Evolutionary conservation across 371 early-diverging fungal species (phyloP), one percentile per base, ranked within the genome.

Genomic region (Furculomyces boomerangus): DNA sequence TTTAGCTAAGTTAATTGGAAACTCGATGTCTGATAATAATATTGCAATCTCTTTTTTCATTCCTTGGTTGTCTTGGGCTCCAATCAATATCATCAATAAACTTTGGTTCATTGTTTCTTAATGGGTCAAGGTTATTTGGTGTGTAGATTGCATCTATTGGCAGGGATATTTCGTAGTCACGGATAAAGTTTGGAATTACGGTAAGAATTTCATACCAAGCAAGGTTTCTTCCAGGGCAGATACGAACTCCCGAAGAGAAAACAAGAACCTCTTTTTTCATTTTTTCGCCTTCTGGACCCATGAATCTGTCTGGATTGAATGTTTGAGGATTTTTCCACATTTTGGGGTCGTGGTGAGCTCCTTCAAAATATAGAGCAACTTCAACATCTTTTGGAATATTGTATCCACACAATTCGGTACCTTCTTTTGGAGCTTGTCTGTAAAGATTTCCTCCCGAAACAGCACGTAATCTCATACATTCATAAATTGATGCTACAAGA

Each of bases 401-500:
- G 10, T 50, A 13, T 22, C 27, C 30, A 14, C 24, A 26, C 7
- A 53, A 27, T 10, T 74, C 62, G 1, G 52, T 35, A 3, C 73
- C 73, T 0, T 50, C 55, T 18, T 53, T 26, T 0, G 72, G 69
- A 2, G 58, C 56, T 1, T 51, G 45, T 32, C 73, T 60, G 1
- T 59, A 57, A 2, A 71, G 29, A 24, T 46, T 53, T 13, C 59
- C 57, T 13, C 63, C 44, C 0, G 57, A 65, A 0, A 62, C 51
- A 0, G 71, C 54, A 13, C 43, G 50, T 1, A 68, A 25, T 2
- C 74, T 64, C 59, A 73, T 57, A 0, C 67, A 50, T 49, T 73
- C 74, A 43, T 49, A 46, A 20, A 73, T 26, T 0, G 65, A 60
- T 0, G 74, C 74, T 0, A 63, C 56, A n/a, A 73, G 52, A 18